These are phyloP conservation scores for Alnus glutinosa DNA, from an alignment of 306 rosid genomes.

Conservation along the genomic window DNA sequence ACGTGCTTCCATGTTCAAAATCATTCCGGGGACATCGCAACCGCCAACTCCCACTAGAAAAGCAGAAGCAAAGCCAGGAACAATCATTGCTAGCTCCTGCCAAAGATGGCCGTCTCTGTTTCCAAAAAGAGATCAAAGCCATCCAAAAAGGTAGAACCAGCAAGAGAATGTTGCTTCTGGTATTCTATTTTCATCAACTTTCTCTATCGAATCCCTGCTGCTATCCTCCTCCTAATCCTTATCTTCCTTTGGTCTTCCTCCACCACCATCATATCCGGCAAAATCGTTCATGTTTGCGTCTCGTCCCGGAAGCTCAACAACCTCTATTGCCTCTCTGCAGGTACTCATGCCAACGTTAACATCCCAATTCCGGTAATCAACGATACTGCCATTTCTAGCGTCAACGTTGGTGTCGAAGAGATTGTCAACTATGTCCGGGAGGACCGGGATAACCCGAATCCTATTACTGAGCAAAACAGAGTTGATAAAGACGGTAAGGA, in stretches of 20 bases:
- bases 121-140: conserved; percentile 47
- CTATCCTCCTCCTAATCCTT: conserved; percentile 48
- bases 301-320: conserved; percentile 63
- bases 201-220: conserved; percentile 41
- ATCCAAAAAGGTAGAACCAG: conserved; percentile 33
- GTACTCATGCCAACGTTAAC: conserved; percentile 54
- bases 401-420: not conserved
- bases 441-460: not conserved
- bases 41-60: conserved; percentile 23
- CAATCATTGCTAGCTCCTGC: conserved; percentile 12
- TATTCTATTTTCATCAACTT: conserved; percentile 29
- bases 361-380: conserved; percentile 37
- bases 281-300: conserved; percentile 67
- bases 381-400: conserved; percentile 16
- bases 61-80: conserved; percentile 16
- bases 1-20: conserved; percentile 59
- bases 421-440: not conserved
- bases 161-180: conserved; percentile 24
- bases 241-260: conserved; percentile 65
- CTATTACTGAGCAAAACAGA: not conserved
- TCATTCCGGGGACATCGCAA: conserved; percentile 15
- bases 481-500: not conserved
- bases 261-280: conserved; percentile 58
- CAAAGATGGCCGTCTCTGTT: conserved; percentile 49
- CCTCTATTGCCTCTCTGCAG: conserved; percentile 70